phyloP scores from a whole-genome alignment of 2,329 filamentous ascomycete genomes.

The Thielaviopsis populi region DNA sequence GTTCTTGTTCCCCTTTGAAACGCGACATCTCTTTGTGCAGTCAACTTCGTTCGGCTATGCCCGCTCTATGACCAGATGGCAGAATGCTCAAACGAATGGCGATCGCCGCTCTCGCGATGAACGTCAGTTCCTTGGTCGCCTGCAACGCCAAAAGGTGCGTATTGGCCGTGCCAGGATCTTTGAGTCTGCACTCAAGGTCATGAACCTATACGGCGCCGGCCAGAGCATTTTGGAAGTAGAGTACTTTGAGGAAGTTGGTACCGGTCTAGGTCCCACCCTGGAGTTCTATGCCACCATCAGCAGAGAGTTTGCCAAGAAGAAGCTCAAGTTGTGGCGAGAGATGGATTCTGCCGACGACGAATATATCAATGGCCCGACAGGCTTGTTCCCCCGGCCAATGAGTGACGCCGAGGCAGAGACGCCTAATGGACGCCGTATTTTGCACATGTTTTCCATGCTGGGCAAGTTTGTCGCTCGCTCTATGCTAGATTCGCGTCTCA shows the following conservation, averaged over 20 bases:
- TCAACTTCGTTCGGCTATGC: conserved; percentile 98
- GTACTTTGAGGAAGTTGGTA: conserved; percentile 97
- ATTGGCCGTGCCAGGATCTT: conserved; percentile 90
- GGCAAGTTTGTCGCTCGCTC: conserved; percentile 96
- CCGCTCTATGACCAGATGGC: conserved; percentile 93
- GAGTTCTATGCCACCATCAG: conserved; percentile 98
- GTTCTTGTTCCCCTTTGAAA: conserved; percentile 97
- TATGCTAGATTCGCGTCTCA: conserved; percentile 96
- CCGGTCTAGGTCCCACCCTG: conserved; percentile 82
- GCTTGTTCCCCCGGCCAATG: conserved; percentile 84
- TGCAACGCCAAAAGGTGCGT: conserved; percentile 94
- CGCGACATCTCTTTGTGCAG: conserved; percentile 87
- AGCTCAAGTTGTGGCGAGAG: conserved; percentile 91
- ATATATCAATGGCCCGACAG: conserved; percentile 69
- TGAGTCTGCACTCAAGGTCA: conserved; percentile 93
- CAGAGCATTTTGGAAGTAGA: conserved; percentile 94
- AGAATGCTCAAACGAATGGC: conserved; percentile 71
- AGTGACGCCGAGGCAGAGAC: conserved; percentile 58
- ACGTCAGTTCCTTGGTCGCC: conserved; percentile 72
- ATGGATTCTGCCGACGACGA: conserved; percentile 57
- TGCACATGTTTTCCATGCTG: conserved; percentile 81
- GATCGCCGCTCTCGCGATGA: conserved; percentile 82
- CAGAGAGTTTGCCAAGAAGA: conserved; percentile 93
- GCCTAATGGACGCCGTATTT: conserved; percentile 71
- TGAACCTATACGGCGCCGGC: conserved; percentile 96